Base-by-base conservation (phyloP, 371 early-diverging fungal genomes). In the Circinella minor region DNA sequence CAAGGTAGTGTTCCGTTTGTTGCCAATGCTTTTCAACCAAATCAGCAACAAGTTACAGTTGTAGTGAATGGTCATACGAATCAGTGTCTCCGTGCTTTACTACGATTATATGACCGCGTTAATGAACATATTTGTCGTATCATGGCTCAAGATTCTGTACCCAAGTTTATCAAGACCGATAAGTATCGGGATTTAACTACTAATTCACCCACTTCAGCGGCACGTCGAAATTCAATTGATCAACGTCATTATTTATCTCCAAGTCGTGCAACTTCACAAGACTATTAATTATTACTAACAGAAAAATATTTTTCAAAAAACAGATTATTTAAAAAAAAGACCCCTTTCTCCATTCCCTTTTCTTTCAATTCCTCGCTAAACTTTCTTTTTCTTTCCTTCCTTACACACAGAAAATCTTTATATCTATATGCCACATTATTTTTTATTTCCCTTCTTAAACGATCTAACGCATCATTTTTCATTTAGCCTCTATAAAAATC, bases 61-160 rank as follows among this genome's bases (percentile, higher is more conserved):
- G 62, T 83, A 18, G 65, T 70, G 1, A 64, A 77, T 76, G 66
- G 79, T 71, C 13, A 71, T 75, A 49, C 72, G 61, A 3, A 69
- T 69, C 76, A 81, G 54, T 76, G 80, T 57, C 57, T 84, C 18
- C 61, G 78, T 17, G 73, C 74, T 54, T 71, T 84, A 68, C 76
- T 89, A 11, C 77, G 81, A 39, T 69, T 91, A 68, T 91, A 90
- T 77, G 88, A 90, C 57, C 70, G 72, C 34, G 87, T 87, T n/a
- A 86, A 91, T 63, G 88, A 90, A 15, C 91, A 91, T 63, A 90
- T 91, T 59, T 93, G 90, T 77, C 78, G 87, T 36, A 77, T 91
- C 17, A 89, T 91, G 90, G 91, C 93, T 14, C 87, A 88, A 7
- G 93, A 93, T 66, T 91, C 92, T 7, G 88, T 92, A 18, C 92